phyloP scores from a whole-genome alignment of 2,329 filamentous ascomycete genomes.

The Stagonosporopsis cucurbitacearum region DNA sequence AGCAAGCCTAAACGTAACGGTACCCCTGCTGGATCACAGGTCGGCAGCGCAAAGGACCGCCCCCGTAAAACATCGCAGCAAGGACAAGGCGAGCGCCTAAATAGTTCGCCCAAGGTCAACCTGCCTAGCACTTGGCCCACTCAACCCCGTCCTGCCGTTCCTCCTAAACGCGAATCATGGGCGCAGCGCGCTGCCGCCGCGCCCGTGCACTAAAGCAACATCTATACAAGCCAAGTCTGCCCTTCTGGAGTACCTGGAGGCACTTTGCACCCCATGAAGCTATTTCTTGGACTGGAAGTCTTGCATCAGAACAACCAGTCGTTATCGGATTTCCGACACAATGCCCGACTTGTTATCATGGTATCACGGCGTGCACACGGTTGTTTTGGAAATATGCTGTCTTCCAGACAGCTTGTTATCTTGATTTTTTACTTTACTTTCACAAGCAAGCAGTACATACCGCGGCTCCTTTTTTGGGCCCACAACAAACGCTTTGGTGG shows the following conservation, averaged over 20 bases:
- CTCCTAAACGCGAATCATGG: conserved; percentile 25
- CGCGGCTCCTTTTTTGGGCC: conserved; percentile 31
- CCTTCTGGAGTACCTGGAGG: not conserved
- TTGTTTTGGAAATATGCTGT: conserved; percentile 15
- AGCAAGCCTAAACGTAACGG: conserved; percentile 38
- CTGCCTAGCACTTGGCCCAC: conserved; percentile 35
- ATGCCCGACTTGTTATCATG: conserved; percentile 17
- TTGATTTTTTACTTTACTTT: conserved; percentile 19
- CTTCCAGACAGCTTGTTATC: conserved; percentile 15
- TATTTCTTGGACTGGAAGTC: conserved; percentile 1
- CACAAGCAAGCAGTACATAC: conserved; percentile 28
- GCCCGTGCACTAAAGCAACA: conserved; percentile 7
- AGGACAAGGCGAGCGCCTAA: conserved; percentile 34
- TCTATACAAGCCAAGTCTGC: not conserved
- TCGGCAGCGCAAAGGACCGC: conserved; percentile 32
- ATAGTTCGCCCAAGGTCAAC: conserved; percentile 33
- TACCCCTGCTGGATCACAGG: conserved; percentile 26
- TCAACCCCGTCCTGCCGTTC: conserved; percentile 30
- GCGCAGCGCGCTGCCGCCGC: conserved; percentile 19
- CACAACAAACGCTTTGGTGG: conserved; percentile 38
- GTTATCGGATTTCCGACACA: conserved; percentile 6
- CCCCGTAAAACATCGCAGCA: conserved; percentile 43
- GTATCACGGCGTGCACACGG: conserved; percentile 20
- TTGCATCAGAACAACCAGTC: conserved; percentile 7
- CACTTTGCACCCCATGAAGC: not conserved